Base-by-base conservation (phyloP, 148 eudicot species). In the Gaultheria prostrata region DNA sequence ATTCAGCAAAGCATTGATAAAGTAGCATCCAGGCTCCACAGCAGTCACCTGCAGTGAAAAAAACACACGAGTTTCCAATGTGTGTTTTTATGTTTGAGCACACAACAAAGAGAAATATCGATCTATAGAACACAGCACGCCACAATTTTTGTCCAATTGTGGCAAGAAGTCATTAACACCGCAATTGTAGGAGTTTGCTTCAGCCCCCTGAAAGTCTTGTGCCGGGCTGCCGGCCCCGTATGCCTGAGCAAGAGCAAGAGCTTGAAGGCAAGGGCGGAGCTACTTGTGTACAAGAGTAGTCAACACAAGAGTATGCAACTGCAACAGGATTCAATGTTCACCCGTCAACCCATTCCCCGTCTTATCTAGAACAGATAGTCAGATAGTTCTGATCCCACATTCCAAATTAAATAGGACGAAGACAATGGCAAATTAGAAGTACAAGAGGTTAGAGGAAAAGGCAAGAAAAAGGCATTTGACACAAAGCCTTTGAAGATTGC, bases 11-110 rank as follows among this genome's bases (percentile, higher is more conserved):
- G 98, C 95, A 82, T 89, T 90, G 79, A 97, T 97, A 93, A 97
- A 97, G 83, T 97, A 97, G 88, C 99, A 97, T 80, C 99, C 99
- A 79, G 99, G 99, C 84, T 97, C 99, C 70, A 97, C 99, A 0
- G 99, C 94, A 24, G 94, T 91, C 67, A 97, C 99, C 99, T 97
- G 90, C 82, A 90, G 75, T 33, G 51, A 45, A 82, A 73, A n/a
- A n/a, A n/a, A n/a, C n/a, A n/a, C n/a, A n/a, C n/a, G n/a, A n/a
- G n/a, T n/a, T 24, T 49, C 14, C 21, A 77, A 50, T 51, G 59
- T 18, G 33, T 8, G n/a, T 50, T 13, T 67, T 28, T 77, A 13
- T 20, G 5, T 50, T 76, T n/a, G 78, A 76, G 48, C 9, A 3
- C 80, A 32, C 18, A 78, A 24, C 20, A 5, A 7, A 13, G 49